Evolutionary conservation across 1,284 basidiomycete genomes (phyloP).

Genomic region (Cronartium ribicola): DNA sequence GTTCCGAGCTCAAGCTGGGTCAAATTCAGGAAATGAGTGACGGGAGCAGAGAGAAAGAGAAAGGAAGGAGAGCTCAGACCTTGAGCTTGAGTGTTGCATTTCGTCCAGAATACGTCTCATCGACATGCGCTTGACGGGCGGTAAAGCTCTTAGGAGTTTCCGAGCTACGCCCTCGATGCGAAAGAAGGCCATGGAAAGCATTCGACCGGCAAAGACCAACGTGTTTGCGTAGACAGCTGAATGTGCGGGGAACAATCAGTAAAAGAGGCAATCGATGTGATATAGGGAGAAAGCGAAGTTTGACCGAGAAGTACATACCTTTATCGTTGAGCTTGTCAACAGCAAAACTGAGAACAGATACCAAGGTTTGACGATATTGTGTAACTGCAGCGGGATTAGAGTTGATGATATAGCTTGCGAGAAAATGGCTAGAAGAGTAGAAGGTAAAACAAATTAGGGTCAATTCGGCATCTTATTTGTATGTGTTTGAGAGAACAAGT

Average conservation of each 20-base stretch:
- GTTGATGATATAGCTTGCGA: constrained; percentile 52
- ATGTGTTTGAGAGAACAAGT: no score
- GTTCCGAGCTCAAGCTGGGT: constrained; percentile 11
- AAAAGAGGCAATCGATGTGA: not conserved
- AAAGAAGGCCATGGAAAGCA: constrained; percentile 58
- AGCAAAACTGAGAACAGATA: constrained; percentile 54
- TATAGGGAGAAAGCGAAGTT: not conserved
- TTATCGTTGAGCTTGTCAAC: constrained; percentile 57
- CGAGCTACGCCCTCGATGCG: constrained; percentile 56
- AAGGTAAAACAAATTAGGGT: constrained; percentile 13
- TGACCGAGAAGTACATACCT: constrained; percentile 46
- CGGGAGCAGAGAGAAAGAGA: not conserved
- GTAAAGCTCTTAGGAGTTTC: constrained; percentile 55
- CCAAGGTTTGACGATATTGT: constrained; percentile 53
- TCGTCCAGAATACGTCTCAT: constrained; percentile 52
- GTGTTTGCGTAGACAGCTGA: constrained; percentile 57
- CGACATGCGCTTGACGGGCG: constrained; percentile 53
- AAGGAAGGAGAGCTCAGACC: not conserved
- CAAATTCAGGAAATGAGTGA: not conserved
- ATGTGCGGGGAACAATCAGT: not conserved
- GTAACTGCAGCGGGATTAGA: constrained; percentile 47
- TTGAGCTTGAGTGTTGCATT: constrained; percentile 42
- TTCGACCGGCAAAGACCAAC: constrained; percentile 55
- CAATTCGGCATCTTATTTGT: not conserved
- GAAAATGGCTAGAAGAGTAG: constrained; percentile 48